Evolutionary conservation across 2,329 filamentous ascomycete genomes (phyloP).

Genomic region (Lasiodiplodia gonubiensis): DNA sequence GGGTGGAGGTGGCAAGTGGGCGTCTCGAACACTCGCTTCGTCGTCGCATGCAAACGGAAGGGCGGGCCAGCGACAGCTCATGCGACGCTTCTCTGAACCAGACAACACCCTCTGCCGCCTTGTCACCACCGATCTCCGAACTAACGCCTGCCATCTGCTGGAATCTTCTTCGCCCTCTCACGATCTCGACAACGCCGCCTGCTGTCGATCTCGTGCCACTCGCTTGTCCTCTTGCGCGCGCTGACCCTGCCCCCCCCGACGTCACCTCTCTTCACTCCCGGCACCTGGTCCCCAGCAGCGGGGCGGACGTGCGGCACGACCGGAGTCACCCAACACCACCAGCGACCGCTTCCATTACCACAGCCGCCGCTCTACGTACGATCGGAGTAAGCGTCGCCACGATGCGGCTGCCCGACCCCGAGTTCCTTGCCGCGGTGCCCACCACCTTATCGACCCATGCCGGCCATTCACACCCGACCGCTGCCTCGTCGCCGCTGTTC

Average conservation of each 20-base stretch:
- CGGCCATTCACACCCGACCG: constrained; percentile 35
- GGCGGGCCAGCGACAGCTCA: constrained; percentile 24
- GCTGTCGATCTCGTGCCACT: constrained; percentile 24
- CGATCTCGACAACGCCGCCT: constrained; percentile 15
- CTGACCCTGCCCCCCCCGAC: constrained; percentile 20
- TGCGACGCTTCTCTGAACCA: constrained; percentile 20
- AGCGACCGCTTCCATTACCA: background rate
- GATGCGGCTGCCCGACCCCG: constrained; percentile 43
- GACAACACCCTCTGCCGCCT: constrained; percentile 6
- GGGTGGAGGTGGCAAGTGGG: constrained; percentile 23
- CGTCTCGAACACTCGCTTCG: constrained; percentile 26
- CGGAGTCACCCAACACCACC: constrained; percentile 8
- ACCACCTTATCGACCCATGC: constrained; percentile 43
- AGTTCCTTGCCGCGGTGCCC: constrained; percentile 32
- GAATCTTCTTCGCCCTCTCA: constrained; percentile 8
- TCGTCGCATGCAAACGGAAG: constrained; percentile 25
- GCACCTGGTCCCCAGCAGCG: constrained; percentile 28
- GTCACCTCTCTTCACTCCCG: constrained; percentile 24
- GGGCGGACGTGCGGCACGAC: constrained; percentile 24
- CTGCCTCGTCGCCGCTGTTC: constrained; percentile 36
- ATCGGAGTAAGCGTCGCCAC: constrained; percentile 29
- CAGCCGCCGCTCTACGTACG: background rate
- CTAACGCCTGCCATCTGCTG: constrained; percentile 8
- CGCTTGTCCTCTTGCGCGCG: constrained; percentile 19
- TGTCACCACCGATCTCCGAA: constrained; percentile 15